Evolutionary conservation across 805 yeast species (phyloP).

Genomic region (Candida fluviatilis): DNA sequence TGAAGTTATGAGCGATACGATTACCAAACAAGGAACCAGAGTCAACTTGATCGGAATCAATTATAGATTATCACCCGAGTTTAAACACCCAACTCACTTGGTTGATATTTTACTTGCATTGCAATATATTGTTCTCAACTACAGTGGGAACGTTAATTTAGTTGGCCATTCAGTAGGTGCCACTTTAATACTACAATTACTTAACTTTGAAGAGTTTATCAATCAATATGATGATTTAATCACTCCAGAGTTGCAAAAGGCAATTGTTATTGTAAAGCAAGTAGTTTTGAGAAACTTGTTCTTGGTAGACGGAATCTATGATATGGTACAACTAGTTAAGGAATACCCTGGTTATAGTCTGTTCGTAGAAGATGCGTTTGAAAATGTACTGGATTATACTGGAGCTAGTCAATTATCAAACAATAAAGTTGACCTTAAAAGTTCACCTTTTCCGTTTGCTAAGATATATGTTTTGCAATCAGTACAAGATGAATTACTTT

Average conservation of each 20-base stretch:
- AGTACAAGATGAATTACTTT: conserved; percentile 59
- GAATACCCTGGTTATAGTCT: conserved; percentile 59
- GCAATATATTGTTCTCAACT: conserved; percentile 16
- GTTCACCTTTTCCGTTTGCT: neutral
- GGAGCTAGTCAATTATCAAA: conserved; percentile 25
- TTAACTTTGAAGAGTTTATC: conserved; percentile 17
- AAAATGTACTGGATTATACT: conserved; percentile 12
- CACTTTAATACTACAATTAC: conserved; percentile 53
- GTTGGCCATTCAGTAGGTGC: conserved; percentile 87
- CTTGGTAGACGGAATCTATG: conserved; percentile 72
- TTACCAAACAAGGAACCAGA: conserved; percentile 2
- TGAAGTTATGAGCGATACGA: conserved; percentile 21
- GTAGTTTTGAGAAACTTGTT: conserved; percentile 5
- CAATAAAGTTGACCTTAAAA: neutral
- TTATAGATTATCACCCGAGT: conserved; percentile 63
- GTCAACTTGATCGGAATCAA: conserved; percentile 38
- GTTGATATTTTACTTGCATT: conserved; percentile 51
- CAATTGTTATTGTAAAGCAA: conserved; percentile 2
- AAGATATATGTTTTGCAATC: conserved; percentile 55
- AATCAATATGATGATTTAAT: neutral
- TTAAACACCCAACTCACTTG: conserved; percentile 58
- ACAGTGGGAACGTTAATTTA: conserved; percentile 15
- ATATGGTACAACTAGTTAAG: conserved; percentile 42
- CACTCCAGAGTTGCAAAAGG: neutral
- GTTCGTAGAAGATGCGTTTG: conserved; percentile 61